phyloP scores from a whole-genome alignment of 2,329 filamentous ascomycete species.

The Fusarium sp. region DNA sequence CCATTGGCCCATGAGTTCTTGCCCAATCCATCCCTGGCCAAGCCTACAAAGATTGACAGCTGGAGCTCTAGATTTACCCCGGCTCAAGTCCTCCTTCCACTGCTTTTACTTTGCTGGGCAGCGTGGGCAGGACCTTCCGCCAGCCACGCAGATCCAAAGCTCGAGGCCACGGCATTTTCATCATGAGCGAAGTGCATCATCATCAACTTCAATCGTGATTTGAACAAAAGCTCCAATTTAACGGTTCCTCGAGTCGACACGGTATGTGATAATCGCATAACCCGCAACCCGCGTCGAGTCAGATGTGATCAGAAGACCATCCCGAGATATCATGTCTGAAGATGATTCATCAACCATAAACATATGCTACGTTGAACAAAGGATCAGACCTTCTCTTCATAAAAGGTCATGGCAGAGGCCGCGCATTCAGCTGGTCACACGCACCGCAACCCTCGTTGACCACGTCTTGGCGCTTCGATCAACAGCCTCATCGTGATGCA shows the following conservation, averaged over 20 bases:
- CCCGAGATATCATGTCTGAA: background rate
- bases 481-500: slow-evolving; percentile 26
- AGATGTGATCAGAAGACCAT: background rate
- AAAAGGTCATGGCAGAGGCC: background rate
- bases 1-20: slow-evolving; percentile 42
- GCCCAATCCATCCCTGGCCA: slow-evolving; percentile 41
- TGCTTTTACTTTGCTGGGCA: background rate
- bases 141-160: slow-evolving; percentile 2
- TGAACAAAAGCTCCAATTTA: background rate
- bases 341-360: slow-evolving; percentile 4
- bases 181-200: slow-evolving; percentile 18
- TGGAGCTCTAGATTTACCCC: slow-evolving; percentile 28
- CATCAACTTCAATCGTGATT: slow-evolving; percentile 12
- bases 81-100: background rate
- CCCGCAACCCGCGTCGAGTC: background rate
- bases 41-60: slow-evolving; percentile 39
- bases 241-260: background rate
- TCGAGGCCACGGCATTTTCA: slow-evolving; percentile 23
- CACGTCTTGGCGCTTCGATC: slow-evolving; percentile 31
- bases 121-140: slow-evolving; percentile 4
- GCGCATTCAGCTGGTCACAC: slow-evolving; percentile 21
- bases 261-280: background rate
- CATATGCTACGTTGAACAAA: slow-evolving; percentile 6
- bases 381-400: slow-evolving; percentile 5
- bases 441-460: slow-evolving; percentile 19